phyloP scores from a whole-genome alignment of 441 rosid species.

The California macrophylla region DNA sequence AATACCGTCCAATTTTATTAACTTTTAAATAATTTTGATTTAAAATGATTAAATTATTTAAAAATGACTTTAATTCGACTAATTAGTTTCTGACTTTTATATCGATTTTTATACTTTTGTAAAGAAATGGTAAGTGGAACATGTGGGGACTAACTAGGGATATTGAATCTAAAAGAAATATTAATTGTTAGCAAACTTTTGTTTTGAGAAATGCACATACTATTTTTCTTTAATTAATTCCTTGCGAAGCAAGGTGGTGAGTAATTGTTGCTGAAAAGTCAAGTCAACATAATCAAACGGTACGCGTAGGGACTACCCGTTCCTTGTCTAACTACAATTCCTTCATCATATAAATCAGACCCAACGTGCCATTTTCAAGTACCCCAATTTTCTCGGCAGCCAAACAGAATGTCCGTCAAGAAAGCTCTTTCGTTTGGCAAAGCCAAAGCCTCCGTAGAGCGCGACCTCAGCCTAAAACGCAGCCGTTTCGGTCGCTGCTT shows the following conservation, averaged over 20 bases:
- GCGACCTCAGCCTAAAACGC: not conserved
- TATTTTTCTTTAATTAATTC: too few species aligned
- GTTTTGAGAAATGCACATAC: too few species aligned
- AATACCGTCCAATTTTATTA: too few species aligned
- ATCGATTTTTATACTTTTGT: too few species aligned
- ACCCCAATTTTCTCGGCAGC: not conserved
- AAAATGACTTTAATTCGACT: too few species aligned
- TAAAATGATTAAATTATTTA: too few species aligned
- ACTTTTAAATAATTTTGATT: too few species aligned
- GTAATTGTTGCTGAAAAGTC: not conserved
- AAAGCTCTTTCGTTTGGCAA: not conserved
- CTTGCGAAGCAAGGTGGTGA: not conserved
- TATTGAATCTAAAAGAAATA: too few species aligned
- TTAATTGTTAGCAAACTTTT: too few species aligned
- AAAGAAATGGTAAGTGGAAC: too few species aligned
- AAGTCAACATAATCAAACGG: not conserved
- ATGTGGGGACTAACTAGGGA: too few species aligned
- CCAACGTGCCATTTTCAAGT: not conserved
- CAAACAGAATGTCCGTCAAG: not conserved
- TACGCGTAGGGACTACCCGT: not conserved
- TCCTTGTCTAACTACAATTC: not conserved
- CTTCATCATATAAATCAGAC: not conserved
- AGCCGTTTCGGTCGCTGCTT: not conserved
- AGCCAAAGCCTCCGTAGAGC: not conserved
- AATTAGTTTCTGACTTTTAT: too few species aligned